These are phyloP conservation scores for Ceratobasidium sp. DNA, from an alignment of 1,284 basidiomycete species.

Conservation along the genomic window DNA sequence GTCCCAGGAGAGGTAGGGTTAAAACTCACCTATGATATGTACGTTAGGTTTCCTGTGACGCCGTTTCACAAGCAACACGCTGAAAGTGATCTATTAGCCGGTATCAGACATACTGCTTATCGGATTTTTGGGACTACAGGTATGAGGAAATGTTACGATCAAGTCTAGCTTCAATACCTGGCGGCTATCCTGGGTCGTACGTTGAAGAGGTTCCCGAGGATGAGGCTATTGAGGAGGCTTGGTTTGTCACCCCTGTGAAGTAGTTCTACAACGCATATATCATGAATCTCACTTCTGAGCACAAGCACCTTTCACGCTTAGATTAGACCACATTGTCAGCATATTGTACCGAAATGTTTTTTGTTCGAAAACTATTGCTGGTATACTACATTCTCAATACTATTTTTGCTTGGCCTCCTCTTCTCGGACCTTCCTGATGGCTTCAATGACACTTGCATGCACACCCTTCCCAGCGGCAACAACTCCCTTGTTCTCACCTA, in stretches of 20 bases:
- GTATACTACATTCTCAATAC: background rate
- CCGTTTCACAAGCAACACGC: background rate
- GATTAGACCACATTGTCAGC: no score
- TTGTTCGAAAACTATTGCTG: no score
- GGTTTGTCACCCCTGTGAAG: no score
- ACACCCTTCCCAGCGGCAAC: conserved; percentile 77
- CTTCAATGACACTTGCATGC: conserved; percentile 78
- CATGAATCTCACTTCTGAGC: no score
- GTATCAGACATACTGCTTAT: background rate
- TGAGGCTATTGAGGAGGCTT: no score
- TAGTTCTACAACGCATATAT: no score
- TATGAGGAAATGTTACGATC: background rate
- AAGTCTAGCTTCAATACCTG: background rate
- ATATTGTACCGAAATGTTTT: no score
- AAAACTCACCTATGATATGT: background rate
- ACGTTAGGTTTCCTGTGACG: background rate
- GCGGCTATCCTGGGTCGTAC: background rate
- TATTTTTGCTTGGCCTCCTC: conserved; percentile 55
- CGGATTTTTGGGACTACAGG: background rate
- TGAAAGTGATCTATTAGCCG: background rate
- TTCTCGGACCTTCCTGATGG: conserved; percentile 76
- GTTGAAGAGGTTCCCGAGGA: no score
- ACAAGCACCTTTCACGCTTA: no score
- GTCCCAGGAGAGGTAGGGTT: background rate
- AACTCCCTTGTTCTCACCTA: conserved; percentile 90